phyloP scores from a whole-genome alignment of 805 yeast species.

The Cephaloascus albidus region DNA sequence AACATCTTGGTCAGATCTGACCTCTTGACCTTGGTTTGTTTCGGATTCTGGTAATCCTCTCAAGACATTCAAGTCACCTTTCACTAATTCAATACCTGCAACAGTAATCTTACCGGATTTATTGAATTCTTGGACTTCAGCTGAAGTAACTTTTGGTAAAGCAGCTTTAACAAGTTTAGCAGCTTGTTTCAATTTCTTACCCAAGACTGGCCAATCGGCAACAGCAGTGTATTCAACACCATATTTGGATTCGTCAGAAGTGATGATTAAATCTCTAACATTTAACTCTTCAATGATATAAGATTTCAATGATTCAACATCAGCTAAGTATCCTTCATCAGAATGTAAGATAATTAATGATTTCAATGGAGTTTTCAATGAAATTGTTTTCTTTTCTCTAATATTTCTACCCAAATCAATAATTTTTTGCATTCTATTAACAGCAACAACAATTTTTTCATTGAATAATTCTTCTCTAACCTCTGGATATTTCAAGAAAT shows the following conservation, averaged over 20 bases:
- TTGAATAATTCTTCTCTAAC: conserved; percentile 77
- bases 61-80: conserved; percentile 83
- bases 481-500: conserved; percentile 84
- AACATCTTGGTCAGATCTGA: conserved; percentile 83
- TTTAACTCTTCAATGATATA: conserved; percentile 90
- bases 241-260: conserved; percentile 84
- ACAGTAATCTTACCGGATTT: conserved; percentile 68
- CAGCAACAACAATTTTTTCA: conserved; percentile 77
- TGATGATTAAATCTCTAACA: conserved; percentile 78
- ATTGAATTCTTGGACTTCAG: conserved; percentile 70
- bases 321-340: conserved; percentile 64
- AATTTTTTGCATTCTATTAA: conserved; percentile 92
- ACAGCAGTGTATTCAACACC: conserved; percentile 90
- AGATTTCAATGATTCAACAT: conserved; percentile 64
- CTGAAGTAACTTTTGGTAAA: conserved; percentile 72
- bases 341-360: conserved; percentile 78
- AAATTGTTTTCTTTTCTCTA: conserved; percentile 91
- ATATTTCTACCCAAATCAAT: conserved; percentile 94
- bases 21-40: conserved; percentile 66
- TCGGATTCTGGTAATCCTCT: conserved; percentile 76
- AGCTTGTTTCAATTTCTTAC: conserved; percentile 93
- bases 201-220: conserved; percentile 98
- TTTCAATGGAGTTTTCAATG: conserved; percentile 91
- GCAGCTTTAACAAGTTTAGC: conserved; percentile 93
- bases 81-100: conserved; percentile 80